These are phyloP conservation scores for Aegilops sharonensis DNA, from an alignment of 176 grass and related monocot species.

Conservation along the genomic window DNA sequence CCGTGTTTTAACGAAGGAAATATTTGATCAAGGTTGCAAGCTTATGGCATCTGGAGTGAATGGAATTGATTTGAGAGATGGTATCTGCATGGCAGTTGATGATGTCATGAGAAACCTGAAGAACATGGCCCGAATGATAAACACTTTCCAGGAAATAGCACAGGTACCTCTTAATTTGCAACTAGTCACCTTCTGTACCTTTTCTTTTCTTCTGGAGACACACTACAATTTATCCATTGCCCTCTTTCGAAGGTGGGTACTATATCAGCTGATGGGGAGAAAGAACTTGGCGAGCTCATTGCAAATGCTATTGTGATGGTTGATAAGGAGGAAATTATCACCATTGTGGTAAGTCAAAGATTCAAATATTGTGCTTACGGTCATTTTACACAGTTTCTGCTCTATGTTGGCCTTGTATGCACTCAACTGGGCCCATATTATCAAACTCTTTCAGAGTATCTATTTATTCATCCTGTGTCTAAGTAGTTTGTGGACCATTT, in stretches of 20 bases:
- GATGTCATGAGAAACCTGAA: constrained; percentile 70
- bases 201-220: constrained; percentile 25
- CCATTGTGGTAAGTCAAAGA: constrained; percentile 59
- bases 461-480: not conserved
- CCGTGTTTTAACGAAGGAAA: constrained; percentile 69
- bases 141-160: constrained; percentile 83
- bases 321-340: constrained; percentile 85
- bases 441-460: not conserved
- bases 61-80: constrained; percentile 79
- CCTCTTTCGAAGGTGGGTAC: constrained; percentile 71
- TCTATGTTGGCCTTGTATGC: not conserved
- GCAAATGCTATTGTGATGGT: constrained; percentile 92
- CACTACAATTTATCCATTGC: constrained; percentile 29
- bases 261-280: constrained; percentile 82
- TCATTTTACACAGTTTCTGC: not conserved
- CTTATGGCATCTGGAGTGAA: constrained; percentile 82
- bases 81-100: constrained; percentile 86
- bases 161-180: constrained; percentile 52
- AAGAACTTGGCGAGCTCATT: constrained; percentile 91
- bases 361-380: not conserved
- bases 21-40: constrained; percentile 85
- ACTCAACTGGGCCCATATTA: not conserved
- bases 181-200: constrained; percentile 38
- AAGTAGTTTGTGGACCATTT: constrained; percentile 14
- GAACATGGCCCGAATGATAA: constrained; percentile 74